Evolutionary conservation across 2,329 filamentous ascomycete genomes (phyloP), one percentile per base, ranked within the genome.

Genomic region (Magnaporthales sp.): DNA sequence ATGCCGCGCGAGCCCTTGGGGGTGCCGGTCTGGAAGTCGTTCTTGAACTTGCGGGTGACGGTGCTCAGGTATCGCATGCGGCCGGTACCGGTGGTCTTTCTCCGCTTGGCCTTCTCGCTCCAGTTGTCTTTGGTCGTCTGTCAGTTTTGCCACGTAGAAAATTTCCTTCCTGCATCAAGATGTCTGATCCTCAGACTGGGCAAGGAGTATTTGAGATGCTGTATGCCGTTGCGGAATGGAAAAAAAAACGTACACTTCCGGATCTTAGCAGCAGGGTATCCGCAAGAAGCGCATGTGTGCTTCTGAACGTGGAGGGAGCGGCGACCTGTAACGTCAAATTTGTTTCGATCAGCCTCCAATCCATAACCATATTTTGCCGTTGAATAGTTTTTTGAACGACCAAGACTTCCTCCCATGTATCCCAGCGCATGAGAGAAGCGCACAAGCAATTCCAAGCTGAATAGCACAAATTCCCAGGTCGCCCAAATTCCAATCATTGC

Each of bases 221-320:
- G 64, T 27, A 26, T 61, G 61, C 54, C 31, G 66, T 29, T 32
- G 62, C 64, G 31, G 63, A 29, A 30, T 65, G 66, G 27, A 46
- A 68, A 32, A 68, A 32, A 66, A 66, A 71, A 91, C 94, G 80
- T 97, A 98, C 94, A 99, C 89, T 97, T 96, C 82, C 95, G 90
- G 83, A 87, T 93, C 89, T 96, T 97, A 82, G 95, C 95, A 80
- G 93, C 85, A 80, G 95, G 95, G 86, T 97, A 99, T 81, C 93
- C 95, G 88, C 95, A 99, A 73, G 85, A 85, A 75, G 94, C 82
- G 87, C 95, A 99, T 80, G 93, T 96, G 84, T 97, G 90, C 91
- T 99, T 99, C 88, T 99, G 95, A 85, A 98, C 89, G 90, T 99
- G 95, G 83, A 97, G 90, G 78, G 95, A 97, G 80, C 95, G 93